These are phyloP conservation scores for Paramyrothecium roridum DNA, from an alignment of 2,329 filamentous ascomycete species.

Conservation along the genomic window DNA sequence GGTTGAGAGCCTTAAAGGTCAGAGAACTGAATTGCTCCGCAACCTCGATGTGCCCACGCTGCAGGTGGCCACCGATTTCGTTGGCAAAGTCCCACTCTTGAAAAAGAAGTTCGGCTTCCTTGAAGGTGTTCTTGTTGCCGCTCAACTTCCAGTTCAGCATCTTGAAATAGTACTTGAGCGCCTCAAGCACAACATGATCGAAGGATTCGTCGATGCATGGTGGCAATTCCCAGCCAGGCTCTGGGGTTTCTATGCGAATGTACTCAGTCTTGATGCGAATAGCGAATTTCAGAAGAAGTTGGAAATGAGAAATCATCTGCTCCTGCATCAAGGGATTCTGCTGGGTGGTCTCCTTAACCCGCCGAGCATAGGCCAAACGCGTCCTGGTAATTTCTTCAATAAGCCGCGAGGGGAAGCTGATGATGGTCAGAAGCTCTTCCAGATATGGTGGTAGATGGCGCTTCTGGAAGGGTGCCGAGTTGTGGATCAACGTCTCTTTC, in stretches of 20 bases:
- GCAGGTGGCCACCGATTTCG: constrained; percentile 84
- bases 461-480: constrained; percentile 79
- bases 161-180: constrained; percentile 96
- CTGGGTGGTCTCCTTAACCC: constrained; percentile 92
- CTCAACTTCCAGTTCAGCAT: constrained; percentile 98
- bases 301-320: constrained; percentile 96
- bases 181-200: constrained; percentile 85
- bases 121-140: constrained; percentile 98
- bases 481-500: constrained; percentile 84
- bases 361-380: constrained; percentile 84
- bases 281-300: constrained; percentile 86
- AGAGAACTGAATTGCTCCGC: constrained; percentile 95
- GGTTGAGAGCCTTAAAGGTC: constrained; percentile 86
- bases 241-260: constrained; percentile 74
- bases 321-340: constrained; percentile 93
- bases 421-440: constrained; percentile 89
- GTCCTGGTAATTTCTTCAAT: constrained; percentile 96
- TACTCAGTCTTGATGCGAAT: constrained; percentile 92
- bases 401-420: constrained; percentile 93
- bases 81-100: constrained; percentile 99
- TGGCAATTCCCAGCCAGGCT: constrained; percentile 91
- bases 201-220: constrained; percentile 97
- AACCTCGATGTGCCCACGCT: constrained; percentile 92
- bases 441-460: constrained; percentile 94
- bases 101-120: constrained; percentile 94